Base-by-base conservation (phyloP, 371 early-diverging fungal genomes). In the Mucor saturninus region DNA sequence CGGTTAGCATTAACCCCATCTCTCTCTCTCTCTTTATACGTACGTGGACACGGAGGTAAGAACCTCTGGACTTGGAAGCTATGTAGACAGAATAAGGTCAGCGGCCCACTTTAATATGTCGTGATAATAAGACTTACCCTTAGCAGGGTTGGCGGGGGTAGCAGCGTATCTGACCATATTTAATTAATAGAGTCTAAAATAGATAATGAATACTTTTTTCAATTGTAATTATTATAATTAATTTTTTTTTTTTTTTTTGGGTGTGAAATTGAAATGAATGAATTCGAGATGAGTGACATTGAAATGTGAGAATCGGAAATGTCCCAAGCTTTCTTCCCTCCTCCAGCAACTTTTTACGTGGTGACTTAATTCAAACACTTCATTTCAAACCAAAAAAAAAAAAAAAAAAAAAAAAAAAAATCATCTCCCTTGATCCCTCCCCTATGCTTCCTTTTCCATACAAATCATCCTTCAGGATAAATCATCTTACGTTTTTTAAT, bases 91-190 rank as follows among this genome's bases (percentile, higher is more conserved):
- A 15, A 55, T 10, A 28, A 15, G 49, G 26, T 49, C 49, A 21
- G 21, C 21, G 21, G 21, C 21, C 21, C 21, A 21, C 21, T 21
- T 21, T 21, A 21, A 21, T 21, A 1, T 21, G 21, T 21, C 21
- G 21, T 21, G 21, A 21, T 21, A 21, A 21, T 21, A 9, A 51
- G 13, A 61, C 79, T 72, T 75, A 83, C 84, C 75, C 80, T 81
- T 84, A 52, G 77, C 64, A 57, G 73, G 70, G 64, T 81, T 79
- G 71, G 75, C 78, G 57, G 84, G 80, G 51, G 80, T 75, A 73
- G 78, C 80, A 72, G 84, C 81, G 76, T 84, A 84, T 80, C 79
- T 80, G 68, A 81, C 84, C 84, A 84, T 84, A 62, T 61, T 64
- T 63, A 40, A 28, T 59, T 54, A 53, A 62, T 56, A 65, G 37